Conservation (phyloP, 305 asterid genomes). For the Fraxinus baroniana region DNA sequence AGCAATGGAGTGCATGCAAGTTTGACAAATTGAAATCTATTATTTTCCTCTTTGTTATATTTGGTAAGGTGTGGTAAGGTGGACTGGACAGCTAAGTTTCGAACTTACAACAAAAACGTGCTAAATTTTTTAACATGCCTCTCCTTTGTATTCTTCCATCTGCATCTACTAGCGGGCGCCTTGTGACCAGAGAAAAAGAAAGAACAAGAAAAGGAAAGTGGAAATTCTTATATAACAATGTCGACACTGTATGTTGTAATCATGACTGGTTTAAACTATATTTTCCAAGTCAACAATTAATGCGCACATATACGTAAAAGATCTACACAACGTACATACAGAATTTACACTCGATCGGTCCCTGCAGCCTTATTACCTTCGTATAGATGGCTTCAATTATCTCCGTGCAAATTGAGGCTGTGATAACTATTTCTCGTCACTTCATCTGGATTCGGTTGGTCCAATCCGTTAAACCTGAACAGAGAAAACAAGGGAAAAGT, state of each 20-base stretch:
- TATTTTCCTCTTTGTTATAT: neutral
- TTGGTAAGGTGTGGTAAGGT: neutral
- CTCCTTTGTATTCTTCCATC: neutral
- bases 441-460: slow-evolving; percentile 12
- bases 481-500: neutral
- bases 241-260: neutral
- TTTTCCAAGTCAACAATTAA: neutral
- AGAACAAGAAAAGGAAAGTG: neutral
- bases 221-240: neutral
- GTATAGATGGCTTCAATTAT: neutral
- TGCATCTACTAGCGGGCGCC: neutral
- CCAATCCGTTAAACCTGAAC: slow-evolving; percentile 32
- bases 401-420: neutral
- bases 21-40: neutral
- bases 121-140: neutral
- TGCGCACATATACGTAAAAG: neutral
- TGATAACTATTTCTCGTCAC: slow-evolving; percentile 1
- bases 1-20: neutral
- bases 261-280: neutral
- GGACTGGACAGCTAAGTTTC: neutral
- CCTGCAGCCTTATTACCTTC: neutral
- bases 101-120: neutral
- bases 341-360: neutral
- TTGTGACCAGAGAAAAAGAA: neutral
- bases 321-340: neutral